Conservation (phyloP, 305 asterid genomes). For the Fraxinus angustifolia region DNA sequence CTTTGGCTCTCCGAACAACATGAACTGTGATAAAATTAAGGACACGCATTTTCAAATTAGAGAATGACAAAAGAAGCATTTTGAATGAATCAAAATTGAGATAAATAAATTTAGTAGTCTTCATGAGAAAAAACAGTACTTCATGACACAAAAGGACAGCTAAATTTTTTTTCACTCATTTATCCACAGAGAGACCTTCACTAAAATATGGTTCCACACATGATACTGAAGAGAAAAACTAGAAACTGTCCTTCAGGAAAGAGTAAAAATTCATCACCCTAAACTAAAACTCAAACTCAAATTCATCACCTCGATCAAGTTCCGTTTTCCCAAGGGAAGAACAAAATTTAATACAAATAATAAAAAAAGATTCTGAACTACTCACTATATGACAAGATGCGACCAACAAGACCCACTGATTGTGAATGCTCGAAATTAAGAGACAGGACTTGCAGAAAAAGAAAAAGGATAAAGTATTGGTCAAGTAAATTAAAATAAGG, state of each 20-base stretch:
- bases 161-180: neutral
- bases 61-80: constrained; percentile 5
- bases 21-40: constrained; percentile 51
- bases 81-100: neutral
- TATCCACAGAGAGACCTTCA: neutral
- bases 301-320: neutral
- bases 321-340: neutral
- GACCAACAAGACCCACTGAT: neutral
- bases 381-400: neutral
- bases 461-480: neutral
- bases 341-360: neutral
- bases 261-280: neutral
- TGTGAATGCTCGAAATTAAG: neutral
- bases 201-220: neutral
- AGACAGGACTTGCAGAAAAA: neutral
- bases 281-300: neutral
- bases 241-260: neutral
- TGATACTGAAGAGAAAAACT: neutral
- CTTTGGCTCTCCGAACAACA: constrained; percentile 98
- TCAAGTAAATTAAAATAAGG: neutral
- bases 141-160: neutral
- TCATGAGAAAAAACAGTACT: neutral
- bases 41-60: constrained; percentile 18
- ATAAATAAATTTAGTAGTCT: neutral
- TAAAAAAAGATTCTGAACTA: neutral